Evolutionary conservation across 805 yeast species (phyloP), one percentile per base, ranked within the genome.

Genomic region (Yarrowia porcina): DNA sequence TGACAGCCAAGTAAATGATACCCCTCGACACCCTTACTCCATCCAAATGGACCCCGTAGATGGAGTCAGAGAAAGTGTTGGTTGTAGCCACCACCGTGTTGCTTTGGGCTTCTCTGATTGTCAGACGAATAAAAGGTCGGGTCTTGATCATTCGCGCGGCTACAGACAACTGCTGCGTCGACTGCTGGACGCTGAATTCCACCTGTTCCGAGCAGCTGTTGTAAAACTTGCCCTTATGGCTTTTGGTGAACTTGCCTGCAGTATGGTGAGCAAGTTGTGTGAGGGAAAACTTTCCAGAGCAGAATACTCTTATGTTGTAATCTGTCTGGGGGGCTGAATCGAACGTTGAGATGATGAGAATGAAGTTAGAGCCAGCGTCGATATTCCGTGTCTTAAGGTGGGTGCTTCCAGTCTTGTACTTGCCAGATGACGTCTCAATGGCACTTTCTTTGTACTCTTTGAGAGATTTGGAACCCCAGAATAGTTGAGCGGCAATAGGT

Each of bases 141-240:
- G 59, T 52, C 17, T 33, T 35, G 23, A 27, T 52, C 59, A 52
- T 52, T 23, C 59, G 21, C 10, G 59, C 44, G 0, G 59, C n/a
- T 9, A 52, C 33, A 6, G 42, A 52, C 17, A 52, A n/a, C 1
- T 18, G 23, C 11, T 52, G 44, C 4, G 44, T 35, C 12, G 59
- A 52, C 13, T 52, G 59, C 18, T 52, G 59, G 10, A 52, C 59
- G 2, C 30, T 35, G 12, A 52, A 52, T 13, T 32, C 44, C 32
- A 52, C 59, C 42, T 52, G 59, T 17, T 52, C 59, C 21, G 44
- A 35, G 17, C 44, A 52, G 33, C 59, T 52, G 27, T 52, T 52
- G 28, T 17, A 17, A 21, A 52, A 52, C 42, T 33, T 35, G 44
- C 59, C 32, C 32, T 52, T 35, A 25, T 35, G 33, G 15, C 25